Evolutionary conservation across 192 early-diverging fungal genomes (phyloP), one percentile per base, ranked within the genome.

Genomic region (Diversispora epigaea): DNA sequence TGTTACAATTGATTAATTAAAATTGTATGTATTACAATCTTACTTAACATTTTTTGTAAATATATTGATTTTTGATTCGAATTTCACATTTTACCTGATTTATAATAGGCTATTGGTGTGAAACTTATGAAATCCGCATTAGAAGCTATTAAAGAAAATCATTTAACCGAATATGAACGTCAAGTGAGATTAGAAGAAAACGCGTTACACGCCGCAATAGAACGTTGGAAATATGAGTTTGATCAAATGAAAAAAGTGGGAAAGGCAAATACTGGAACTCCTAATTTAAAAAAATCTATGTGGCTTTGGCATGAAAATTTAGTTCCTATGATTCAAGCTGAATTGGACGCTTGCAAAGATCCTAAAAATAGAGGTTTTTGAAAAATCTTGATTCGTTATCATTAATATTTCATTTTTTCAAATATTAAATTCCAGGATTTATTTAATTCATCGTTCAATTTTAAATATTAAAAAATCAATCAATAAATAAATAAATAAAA

Each of bases 161-260:
- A 87, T 15, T 83, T 89, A 45, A 78, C 85, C 46, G 82, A 84
- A 39, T 93, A 87, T 79, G 89, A 93, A 17, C 84, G 89, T 65
- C 95, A 98, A 78, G 63, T 90, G 14, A 88, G 88, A 68, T 79
- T 98, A 0, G 95, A 98, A 80, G 89, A 91, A 65, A 89, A 91
- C 32, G 88, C 95, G 0, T 89, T 92, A 56, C 87, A 90, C 41
- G 86, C 90, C 0, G 93, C 94, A 7, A 77, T 92, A 6, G 90
- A 91, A 50, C 86, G 86, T 50, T 81, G 88, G 67, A 82, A 88
- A 17, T 82, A 88, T 39, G 82, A 83, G 11, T 81, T 81, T 52
- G 81, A 87, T 54, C 80, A 72, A n/a, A 78, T 89, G 44, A 84
- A 85, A 0, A 84, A 87, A 8, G 87, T 90, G 8, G 77, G 82